Conservation (phyloP, 2,329 filamentous ascomycete genomes). For the Dothiorella sarmentorum region DNA sequence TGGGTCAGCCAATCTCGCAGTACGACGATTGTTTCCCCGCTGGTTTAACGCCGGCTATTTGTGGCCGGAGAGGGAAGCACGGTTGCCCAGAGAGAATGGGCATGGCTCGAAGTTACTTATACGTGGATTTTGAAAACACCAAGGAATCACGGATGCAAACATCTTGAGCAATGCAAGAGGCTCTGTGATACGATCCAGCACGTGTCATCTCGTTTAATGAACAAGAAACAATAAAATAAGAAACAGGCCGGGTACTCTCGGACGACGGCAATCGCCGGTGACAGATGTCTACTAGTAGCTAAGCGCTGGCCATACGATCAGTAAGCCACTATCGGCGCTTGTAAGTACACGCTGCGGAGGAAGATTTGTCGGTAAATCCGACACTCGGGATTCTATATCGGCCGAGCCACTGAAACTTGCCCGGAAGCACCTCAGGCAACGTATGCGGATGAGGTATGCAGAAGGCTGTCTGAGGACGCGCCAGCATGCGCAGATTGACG, state of each 20-base stretch:
- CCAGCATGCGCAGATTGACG: not conserved
- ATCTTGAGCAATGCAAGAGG: not conserved
- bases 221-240: no score
- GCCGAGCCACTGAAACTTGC: not conserved
- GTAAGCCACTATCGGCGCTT: not conserved
- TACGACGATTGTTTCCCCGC: not conserved
- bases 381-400: not conserved
- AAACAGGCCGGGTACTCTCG: no score
- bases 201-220: no score
- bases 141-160: no score
- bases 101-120: no score
- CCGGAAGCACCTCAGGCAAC: not conserved
- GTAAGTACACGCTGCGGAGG: not conserved
- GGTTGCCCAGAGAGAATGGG: not conserved
- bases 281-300: not conserved
- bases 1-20: conserved; percentile 9
- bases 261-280: not conserved
- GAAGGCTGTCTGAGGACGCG: not conserved
- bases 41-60: not conserved
- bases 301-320: not conserved
- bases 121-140: no score
- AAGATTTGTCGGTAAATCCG: no score
- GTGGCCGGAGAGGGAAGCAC: not conserved
- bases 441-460: not conserved
- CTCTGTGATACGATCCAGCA: no score